These are phyloP conservation scores for Nannochloropsis salina DNA, from an alignment of 108 stramenopile genomes.

Conservation along the genomic window DNA sequence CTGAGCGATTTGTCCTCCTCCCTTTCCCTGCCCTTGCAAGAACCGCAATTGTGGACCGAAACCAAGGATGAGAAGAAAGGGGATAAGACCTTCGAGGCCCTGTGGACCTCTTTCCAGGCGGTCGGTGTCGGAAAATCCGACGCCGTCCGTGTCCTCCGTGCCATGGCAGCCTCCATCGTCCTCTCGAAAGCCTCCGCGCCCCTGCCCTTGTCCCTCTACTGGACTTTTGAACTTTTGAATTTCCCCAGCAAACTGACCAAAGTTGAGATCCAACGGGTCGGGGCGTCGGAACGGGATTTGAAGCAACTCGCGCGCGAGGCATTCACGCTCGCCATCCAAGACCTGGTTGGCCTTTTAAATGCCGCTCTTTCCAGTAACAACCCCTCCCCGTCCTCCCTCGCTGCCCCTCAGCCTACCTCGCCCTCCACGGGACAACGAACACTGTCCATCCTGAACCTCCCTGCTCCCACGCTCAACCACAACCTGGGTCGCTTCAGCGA, in stretches of 20 bases:
- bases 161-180: slow-evolving; percentile 1
- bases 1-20: background rate
- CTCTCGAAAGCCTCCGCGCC: background rate
- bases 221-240: background rate
- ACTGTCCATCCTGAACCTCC: background rate
- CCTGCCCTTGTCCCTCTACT: background rate
- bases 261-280: background rate
- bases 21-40: background rate
- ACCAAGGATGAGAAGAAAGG: background rate
- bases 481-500: background rate
- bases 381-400: background rate
- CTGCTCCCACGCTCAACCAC: background rate
- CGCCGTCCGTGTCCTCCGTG: background rate
- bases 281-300: background rate
- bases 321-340: background rate
- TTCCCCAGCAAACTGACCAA: background rate
- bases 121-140: background rate
- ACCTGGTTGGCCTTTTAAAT: background rate
- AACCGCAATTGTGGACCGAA: background rate
- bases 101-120: background rate
- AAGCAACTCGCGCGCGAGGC: slow-evolving; percentile 14
- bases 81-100: background rate
- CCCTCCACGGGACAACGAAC: background rate
- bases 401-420: background rate
- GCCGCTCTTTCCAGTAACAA: background rate